These are phyloP conservation scores for Paecilomyces variotii DNA, from an alignment of 2,329 filamentous ascomycete species.

Conservation along the genomic window DNA sequence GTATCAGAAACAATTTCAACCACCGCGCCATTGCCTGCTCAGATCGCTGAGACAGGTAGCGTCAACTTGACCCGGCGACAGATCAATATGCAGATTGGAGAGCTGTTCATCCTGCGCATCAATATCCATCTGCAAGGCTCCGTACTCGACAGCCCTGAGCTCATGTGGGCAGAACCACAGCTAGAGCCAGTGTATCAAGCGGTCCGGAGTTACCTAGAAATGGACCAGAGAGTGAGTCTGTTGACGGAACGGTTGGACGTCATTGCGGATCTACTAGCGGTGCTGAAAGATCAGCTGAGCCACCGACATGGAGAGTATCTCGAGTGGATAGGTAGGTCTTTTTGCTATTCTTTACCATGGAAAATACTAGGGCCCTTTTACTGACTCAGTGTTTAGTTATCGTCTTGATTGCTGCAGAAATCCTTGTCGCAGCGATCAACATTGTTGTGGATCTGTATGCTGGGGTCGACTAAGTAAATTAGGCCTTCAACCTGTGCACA, in stretches of 20 bases:
- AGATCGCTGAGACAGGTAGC: conserved; percentile 87
- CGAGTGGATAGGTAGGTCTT: conserved; percentile 72
- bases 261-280: conserved; percentile 84
- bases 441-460: conserved; percentile 92
- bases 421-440: conserved; percentile 84
- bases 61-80: conserved; percentile 79
- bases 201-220: conserved; percentile 90
- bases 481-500: not conserved
- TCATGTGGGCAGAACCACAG: conserved; percentile 98
- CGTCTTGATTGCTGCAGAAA: conserved; percentile 89
- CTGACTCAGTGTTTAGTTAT: conserved; percentile 56
- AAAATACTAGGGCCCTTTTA: not conserved
- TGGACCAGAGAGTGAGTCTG: conserved; percentile 88
- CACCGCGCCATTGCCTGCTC: conserved; percentile 85
- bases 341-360: not conserved
- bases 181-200: conserved; percentile 94
- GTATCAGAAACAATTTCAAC: conserved; percentile 89
- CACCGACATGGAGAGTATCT: conserved; percentile 85
- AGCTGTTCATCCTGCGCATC: conserved; percentile 94
- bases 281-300: conserved; percentile 90
- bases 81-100: conserved; percentile 99
- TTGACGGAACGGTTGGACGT: conserved; percentile 86
- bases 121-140: conserved; percentile 97
- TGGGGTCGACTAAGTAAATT: conserved; percentile 42
- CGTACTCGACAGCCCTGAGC: conserved; percentile 89